These are phyloP conservation scores for Tolypocladium amazonense DNA, from an alignment of 2,329 filamentous ascomycete species.

Conservation along the genomic window DNA sequence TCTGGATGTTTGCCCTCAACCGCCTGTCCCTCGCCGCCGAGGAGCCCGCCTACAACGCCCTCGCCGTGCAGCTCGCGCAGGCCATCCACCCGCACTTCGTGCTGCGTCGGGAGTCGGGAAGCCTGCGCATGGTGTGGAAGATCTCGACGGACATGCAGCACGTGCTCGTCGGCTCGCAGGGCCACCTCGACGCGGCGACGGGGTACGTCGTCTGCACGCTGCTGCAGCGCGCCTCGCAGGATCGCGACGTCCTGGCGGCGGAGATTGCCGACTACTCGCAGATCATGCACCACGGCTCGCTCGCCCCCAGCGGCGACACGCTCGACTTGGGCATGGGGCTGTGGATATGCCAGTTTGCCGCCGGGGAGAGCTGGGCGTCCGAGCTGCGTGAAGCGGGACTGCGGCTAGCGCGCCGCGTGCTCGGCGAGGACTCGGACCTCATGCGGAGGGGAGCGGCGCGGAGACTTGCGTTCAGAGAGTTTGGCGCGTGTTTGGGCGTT, in stretches of 20 bases:
- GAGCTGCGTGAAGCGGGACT: conserved; percentile 21
- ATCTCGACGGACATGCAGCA: conserved; percentile 35
- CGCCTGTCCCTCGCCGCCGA: conserved; percentile 36
- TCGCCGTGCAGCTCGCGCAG: conserved; percentile 39
- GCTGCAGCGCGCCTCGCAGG: conserved; percentile 29
- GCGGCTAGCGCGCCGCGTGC: conserved; percentile 10
- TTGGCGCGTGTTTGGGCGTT: conserved; percentile 40
- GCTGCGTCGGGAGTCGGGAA: conserved; percentile 6
- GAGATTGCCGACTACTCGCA: conserved; percentile 43
- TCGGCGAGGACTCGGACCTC: conserved; percentile 9
- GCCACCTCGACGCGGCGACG: conserved; percentile 44
- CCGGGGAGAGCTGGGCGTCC: conserved; percentile 36
- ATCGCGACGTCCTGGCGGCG: conserved; percentile 20
- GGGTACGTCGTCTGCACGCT: conserved; percentile 40
- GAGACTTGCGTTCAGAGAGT: conserved; percentile 42
- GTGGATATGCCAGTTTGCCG: conserved; percentile 43
- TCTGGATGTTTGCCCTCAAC: conserved; percentile 54
- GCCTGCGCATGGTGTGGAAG: conserved; percentile 42
- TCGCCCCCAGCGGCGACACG: conserved; percentile 35
- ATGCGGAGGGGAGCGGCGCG: conserved; percentile 12
- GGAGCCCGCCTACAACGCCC: conserved; percentile 34
- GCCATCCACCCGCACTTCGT: conserved; percentile 44
- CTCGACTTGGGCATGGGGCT: conserved; percentile 50
- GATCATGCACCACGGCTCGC: conserved; percentile 32
- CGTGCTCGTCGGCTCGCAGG: conserved; percentile 38